Conservation (phyloP, 768 basidiomycete genomes). For the Xanthoconium purpureum region DNA sequence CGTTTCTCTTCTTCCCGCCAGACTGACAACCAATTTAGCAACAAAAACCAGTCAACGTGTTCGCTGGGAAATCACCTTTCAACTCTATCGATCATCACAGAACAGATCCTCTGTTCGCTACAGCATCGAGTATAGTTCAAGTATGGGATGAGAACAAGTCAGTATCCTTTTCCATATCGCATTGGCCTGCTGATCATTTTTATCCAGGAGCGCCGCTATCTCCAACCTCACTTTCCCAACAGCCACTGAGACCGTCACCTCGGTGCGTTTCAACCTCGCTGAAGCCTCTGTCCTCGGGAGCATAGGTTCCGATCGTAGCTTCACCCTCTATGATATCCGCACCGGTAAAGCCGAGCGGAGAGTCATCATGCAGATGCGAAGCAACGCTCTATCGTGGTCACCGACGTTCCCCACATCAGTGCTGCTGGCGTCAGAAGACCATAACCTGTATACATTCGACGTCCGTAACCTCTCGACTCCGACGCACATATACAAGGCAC, state of each 20-base stretch:
- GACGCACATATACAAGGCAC: constrained; percentile 93
- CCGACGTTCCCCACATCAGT: constrained; percentile 91
- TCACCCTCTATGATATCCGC: constrained; percentile 93
- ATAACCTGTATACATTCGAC: constrained; percentile 98
- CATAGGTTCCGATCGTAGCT: constrained; percentile 91
- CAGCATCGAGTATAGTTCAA: constrained; percentile 90
- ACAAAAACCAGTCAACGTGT: constrained; percentile 69
- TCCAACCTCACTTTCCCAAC: constrained; percentile 86
- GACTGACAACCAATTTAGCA: constrained; percentile 19
- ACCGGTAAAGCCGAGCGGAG: constrained; percentile 94
- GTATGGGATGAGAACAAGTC: constrained; percentile 98
- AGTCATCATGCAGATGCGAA: constrained; percentile 91
- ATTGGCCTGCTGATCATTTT: constrained; percentile 6
- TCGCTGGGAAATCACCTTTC: constrained; percentile 84
- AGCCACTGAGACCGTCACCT: constrained; percentile 83
- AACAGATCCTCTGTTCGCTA: constrained; percentile 85
- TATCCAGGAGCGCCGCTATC: constrained; percentile 69
- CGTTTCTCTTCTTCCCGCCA: neutral
- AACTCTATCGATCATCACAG: constrained; percentile 96
- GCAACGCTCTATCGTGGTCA: constrained; percentile 91
- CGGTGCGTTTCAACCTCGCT: constrained; percentile 89
- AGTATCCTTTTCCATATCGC: neutral
- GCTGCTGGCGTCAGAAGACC: constrained; percentile 96
- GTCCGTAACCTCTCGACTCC: constrained; percentile 79
- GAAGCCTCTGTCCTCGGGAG: constrained; percentile 95